Evolutionary conservation across 2,329 filamentous ascomycete genomes (phyloP).

Genomic region (Ceratocystis cubensis): DNA sequence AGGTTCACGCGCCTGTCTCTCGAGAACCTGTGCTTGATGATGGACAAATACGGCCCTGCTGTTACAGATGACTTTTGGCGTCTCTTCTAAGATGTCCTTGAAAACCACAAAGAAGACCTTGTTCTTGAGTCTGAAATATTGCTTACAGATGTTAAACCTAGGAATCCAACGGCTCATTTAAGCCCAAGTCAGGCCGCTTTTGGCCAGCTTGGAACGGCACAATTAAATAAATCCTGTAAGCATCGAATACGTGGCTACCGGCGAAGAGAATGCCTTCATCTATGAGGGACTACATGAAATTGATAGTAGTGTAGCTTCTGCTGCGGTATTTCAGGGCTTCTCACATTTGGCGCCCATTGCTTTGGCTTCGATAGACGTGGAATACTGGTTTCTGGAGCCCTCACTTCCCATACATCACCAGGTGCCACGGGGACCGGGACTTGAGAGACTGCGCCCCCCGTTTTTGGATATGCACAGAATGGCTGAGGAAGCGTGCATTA

Average conservation of each 20-base stretch:
- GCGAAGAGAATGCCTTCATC: slow-evolving; percentile 32
- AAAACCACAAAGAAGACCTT: slow-evolving; percentile 59
- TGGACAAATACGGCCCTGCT: slow-evolving; percentile 40
- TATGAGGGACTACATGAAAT: slow-evolving; percentile 37
- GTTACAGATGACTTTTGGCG: slow-evolving; percentile 45
- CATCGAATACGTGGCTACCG: slow-evolving; percentile 31
- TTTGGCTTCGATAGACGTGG: slow-evolving; percentile 62
- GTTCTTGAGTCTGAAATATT: slow-evolving; percentile 70
- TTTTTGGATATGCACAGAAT: slow-evolving; percentile 49
- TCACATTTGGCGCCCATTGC: slow-evolving; percentile 69
- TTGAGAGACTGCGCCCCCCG: slow-evolving; percentile 30
- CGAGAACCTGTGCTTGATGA: slow-evolving; percentile 54
- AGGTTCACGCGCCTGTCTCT: slow-evolving; percentile 75
- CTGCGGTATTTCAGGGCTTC: slow-evolving; percentile 52
- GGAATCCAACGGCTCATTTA: slow-evolving; percentile 46
- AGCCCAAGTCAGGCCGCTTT: slow-evolving; percentile 79
- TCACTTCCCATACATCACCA: slow-evolving; percentile 63
- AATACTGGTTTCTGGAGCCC: slow-evolving; percentile 60
- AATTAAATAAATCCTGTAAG: slow-evolving; percentile 37
- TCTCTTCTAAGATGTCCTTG: slow-evolving; percentile 55
- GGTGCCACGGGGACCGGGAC: slow-evolving; percentile 64
- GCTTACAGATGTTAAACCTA: slow-evolving; percentile 47
- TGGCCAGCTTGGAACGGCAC: slow-evolving; percentile 52
- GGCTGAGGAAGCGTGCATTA: slow-evolving; percentile 44
- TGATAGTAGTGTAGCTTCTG: slow-evolving; percentile 33